Evolutionary conservation across 2,329 filamentous ascomycete species (phyloP).

Genomic region (Stylonectria norvegica): DNA sequence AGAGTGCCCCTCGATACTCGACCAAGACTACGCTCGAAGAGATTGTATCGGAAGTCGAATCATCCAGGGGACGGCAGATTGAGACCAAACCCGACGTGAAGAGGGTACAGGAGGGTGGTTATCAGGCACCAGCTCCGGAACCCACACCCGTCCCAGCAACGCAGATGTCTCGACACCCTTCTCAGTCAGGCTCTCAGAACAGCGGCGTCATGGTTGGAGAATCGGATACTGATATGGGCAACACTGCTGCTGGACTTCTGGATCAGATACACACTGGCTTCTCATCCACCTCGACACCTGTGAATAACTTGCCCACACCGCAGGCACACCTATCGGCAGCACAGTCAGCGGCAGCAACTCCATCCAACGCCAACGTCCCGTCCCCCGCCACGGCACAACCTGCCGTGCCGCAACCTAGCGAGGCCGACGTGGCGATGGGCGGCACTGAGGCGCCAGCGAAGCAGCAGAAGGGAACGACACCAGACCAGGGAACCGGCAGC

Average conservation of each 20-base stretch:
- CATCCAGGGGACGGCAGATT: constrained; percentile 63
- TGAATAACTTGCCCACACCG: constrained; percentile 58
- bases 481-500: constrained; percentile 48
- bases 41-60: constrained; percentile 72
- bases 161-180: constrained; percentile 52
- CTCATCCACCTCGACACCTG: constrained; percentile 57
- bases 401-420: constrained; percentile 17
- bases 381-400: constrained; percentile 40
- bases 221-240: constrained; percentile 62
- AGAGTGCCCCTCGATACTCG: constrained; percentile 31
- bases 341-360: constrained; percentile 57
- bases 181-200: constrained; percentile 53
- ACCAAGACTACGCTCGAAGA: constrained; percentile 61
- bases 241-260: constrained; percentile 60
- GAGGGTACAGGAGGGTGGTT: constrained; percentile 75
- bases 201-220: constrained; percentile 57
- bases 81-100: constrained; percentile 61
- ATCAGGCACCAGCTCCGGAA: constrained; percentile 58
- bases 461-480: constrained; percentile 39
- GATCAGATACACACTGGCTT: constrained; percentile 66
- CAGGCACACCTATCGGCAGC: constrained; percentile 55
- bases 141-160: constrained; percentile 30
- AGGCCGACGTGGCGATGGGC: constrained; percentile 48
- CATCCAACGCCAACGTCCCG: constrained; percentile 45
- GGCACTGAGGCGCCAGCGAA: constrained; percentile 43